These are phyloP conservation scores for Arachnopeziza araneosa DNA, from an alignment of 2,329 filamentous ascomycete species.

Conservation along the genomic window DNA sequence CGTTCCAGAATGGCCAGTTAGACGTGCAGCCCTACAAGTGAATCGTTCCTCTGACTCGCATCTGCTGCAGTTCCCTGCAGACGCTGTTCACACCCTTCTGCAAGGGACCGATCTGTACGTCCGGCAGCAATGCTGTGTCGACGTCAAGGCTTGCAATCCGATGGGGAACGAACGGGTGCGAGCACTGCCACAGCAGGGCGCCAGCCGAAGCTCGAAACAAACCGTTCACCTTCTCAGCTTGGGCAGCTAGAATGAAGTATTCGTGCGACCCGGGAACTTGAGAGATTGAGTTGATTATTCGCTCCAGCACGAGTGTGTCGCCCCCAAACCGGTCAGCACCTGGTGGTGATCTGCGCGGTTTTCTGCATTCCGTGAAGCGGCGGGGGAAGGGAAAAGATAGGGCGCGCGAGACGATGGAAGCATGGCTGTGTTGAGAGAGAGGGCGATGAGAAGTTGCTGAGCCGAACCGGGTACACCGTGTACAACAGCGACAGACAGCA, in stretches of 20 bases:
- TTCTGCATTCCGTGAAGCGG: not conserved
- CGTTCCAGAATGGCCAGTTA: not conserved
- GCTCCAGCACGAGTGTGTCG: too few relatives aligned
- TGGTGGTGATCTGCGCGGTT: not conserved
- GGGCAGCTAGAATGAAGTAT: not conserved
- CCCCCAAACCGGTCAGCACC: too few relatives aligned
- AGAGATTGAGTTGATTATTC: not conserved
- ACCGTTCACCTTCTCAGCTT: not conserved
- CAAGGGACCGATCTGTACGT: not conserved
- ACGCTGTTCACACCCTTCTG: not conserved
- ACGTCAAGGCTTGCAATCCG: not conserved
- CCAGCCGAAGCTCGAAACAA: not conserved
- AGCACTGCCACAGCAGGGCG: not conserved
- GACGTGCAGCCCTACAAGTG: not conserved
- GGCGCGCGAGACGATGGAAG: not conserved
- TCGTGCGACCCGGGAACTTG: not conserved
- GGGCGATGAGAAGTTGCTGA: not conserved
- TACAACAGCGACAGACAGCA: not conserved
- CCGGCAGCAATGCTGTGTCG: not conserved
- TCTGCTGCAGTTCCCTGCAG: not conserved
- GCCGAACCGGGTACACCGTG: not conserved
- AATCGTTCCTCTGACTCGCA: not conserved
- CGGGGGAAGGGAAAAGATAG: not conserved
- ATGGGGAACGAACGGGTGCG: not conserved
- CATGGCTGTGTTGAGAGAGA: not conserved